Evolutionary conservation across 768 basidiomycete species (phyloP), one percentile per base, ranked within the genome.

Genomic region (Tulasnella sp.): DNA sequence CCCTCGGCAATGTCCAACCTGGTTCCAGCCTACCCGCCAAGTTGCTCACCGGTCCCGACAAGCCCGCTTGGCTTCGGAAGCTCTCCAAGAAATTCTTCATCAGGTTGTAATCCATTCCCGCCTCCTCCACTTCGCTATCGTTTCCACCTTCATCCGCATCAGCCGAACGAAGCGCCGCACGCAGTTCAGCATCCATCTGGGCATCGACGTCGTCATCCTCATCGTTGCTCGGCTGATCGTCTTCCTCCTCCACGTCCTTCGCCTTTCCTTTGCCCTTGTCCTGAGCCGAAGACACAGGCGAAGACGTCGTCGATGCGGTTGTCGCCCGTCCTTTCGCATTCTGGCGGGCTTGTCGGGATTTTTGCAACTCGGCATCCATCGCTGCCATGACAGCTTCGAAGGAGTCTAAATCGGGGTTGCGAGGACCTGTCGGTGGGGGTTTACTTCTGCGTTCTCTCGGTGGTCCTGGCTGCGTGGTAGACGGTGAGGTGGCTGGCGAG

Each of bases 31-130:
- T 86, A 52, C 97, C 94, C 54, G 91, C 93, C 67, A 99, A 84
- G 81, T 91, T 97, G 73, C 96, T 88, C 17, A 97, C 96, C 31
- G 96, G 97, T 0, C 97, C 97, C 34, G 93, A 89, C 71, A 93
- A 83, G 31, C 97, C 97, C 9, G 82, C 92, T 81, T 99, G 97
- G 78, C 91, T 91, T 82, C 93, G 94, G 86, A 94, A 98, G 83
- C 95, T 97, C 85, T 97, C 95, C 82, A 99, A 83, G 83, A 99
- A 96, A 82, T 97, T 97, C 84, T 94, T 97, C 85, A 99, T 97
- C 80, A 99, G 84, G 79, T 90, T 90, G 83, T 96, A 97, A 82
- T 99, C 94, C 81, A 89, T 86, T 72, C 39, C 74, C 45, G 86
- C 83, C n/a, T 79, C 81, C 34, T 83, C 85, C 14, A 84, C 84